Evolutionary conservation across 1,284 basidiomycete species (phyloP).

Genomic region (Moesziomyces parantarcticus): DNA sequence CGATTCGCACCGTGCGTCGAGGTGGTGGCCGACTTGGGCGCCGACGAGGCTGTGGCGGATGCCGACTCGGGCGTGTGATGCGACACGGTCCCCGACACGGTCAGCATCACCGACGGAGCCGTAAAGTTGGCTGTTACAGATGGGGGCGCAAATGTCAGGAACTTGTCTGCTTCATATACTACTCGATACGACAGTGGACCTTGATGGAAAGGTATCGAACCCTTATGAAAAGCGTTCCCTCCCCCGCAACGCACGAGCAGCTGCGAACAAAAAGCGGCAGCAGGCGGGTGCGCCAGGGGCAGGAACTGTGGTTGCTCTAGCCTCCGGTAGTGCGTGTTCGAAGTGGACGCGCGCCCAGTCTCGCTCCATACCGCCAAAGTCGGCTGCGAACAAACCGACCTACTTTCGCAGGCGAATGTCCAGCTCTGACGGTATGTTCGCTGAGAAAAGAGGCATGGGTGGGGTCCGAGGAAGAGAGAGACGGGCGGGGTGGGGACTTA

Average conservation of each 20-base stretch:
- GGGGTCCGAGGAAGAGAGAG: neutral
- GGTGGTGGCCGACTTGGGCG: conserved; percentile 50
- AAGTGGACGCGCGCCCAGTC: neutral
- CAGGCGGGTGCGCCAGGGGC: neutral
- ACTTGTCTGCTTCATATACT: conserved; percentile 63
- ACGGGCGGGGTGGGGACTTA: conserved; percentile 12
- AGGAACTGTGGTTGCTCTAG: conserved; percentile 13
- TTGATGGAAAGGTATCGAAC: conserved; percentile 40
- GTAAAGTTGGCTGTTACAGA: conserved; percentile 40
- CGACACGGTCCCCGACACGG: conserved; percentile 59
- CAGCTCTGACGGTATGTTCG: neutral
- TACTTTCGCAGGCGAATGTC: neutral
- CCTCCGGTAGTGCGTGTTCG: conserved; percentile 1
- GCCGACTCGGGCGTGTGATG: conserved; percentile 63
- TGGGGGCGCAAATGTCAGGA: neutral
- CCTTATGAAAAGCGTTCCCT: conserved; percentile 46
- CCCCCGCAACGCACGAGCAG: too few relatives aligned
- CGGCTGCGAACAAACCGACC: neutral
- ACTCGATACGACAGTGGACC: conserved; percentile 42
- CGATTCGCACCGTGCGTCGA: conserved; percentile 39
- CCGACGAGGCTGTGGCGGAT: conserved; percentile 43
- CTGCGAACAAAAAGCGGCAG: neutral
- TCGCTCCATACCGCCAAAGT: neutral
- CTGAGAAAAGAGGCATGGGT: conserved; percentile 1
- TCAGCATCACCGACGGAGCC: conserved; percentile 56